A percentile compares a stretch with the other conserved stretches of the same genome.
These are phyloP conservation scores for Endoconidiophora polonica DNA, from an alignment of 2,329 filamentous ascomycete species.

Conservation along the genomic window DNA sequence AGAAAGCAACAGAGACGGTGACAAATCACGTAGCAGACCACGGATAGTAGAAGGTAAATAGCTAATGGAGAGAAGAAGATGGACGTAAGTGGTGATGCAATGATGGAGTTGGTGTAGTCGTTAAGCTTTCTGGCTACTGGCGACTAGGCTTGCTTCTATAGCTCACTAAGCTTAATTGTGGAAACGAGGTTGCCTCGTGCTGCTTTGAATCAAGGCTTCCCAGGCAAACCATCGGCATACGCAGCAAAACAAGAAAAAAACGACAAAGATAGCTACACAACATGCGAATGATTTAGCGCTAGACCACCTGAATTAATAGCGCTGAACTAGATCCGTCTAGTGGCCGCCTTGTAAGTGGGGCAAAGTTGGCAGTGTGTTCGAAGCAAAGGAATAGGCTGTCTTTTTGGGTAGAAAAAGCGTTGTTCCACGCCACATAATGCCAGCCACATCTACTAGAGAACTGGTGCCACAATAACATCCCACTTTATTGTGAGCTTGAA, in stretches of 20 bases:
- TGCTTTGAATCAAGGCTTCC: too few species aligned
- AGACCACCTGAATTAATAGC: not conserved
- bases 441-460: not conserved
- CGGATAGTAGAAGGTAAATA: too few species aligned
- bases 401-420: too few species aligned
- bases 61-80: too few species aligned
- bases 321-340: not conserved
- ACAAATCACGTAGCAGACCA: not conserved
- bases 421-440: not conserved
- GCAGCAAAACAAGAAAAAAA: too few species aligned
- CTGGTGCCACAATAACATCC: slow-evolving; percentile 5
- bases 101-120: not conserved
- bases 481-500: not conserved
- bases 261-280: too few species aligned
- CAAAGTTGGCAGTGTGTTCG: not conserved
- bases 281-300: not conserved
- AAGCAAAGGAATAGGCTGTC: too few species aligned
- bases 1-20: not conserved
- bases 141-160: too few species aligned
- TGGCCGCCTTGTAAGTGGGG: slow-evolving; percentile 11
- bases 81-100: too few species aligned
- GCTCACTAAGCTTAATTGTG: too few species aligned
- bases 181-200: too few species aligned
- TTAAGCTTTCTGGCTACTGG: not conserved
- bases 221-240: too few species aligned